Conservation (phyloP, 345 rosid genomes). For the Eucalyptus cloeziana region DNA sequence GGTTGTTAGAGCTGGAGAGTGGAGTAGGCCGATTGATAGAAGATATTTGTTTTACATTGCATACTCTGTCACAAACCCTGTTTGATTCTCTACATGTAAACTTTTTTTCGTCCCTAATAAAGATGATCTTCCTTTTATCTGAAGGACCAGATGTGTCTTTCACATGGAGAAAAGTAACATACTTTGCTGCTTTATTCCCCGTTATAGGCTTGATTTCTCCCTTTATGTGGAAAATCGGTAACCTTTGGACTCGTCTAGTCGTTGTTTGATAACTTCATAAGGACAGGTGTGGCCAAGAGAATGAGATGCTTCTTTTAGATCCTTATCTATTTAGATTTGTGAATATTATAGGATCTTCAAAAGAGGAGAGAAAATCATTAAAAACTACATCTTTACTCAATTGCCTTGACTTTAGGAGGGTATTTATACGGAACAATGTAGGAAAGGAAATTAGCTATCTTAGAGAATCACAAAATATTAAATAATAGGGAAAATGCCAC, state of each 20-base stretch:
- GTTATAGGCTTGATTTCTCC: neutral
- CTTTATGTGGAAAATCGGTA: neutral
- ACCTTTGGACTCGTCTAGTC: neutral
- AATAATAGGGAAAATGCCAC: no score
- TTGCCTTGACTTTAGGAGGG: no score
- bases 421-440: no score
- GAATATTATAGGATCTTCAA: no score
- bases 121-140: neutral
- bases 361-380: no score
- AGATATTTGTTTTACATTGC: neutral
- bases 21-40: neutral
- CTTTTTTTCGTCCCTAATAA: neutral
- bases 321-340: neutral
- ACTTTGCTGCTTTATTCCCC: neutral
- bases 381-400: no score
- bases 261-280: neutral
- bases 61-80: neutral
- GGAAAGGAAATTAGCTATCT: no score
- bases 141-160: neutral
- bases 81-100: neutral
- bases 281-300: neutral
- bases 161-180: neutral
- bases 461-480: no score
- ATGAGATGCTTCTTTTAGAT: neutral
- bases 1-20: neutral